Percentiles rank a stretch among this genome's conserved stretches.
Conservation (phyloP, 208 protist species). For the Leishmania turanica region DNA sequence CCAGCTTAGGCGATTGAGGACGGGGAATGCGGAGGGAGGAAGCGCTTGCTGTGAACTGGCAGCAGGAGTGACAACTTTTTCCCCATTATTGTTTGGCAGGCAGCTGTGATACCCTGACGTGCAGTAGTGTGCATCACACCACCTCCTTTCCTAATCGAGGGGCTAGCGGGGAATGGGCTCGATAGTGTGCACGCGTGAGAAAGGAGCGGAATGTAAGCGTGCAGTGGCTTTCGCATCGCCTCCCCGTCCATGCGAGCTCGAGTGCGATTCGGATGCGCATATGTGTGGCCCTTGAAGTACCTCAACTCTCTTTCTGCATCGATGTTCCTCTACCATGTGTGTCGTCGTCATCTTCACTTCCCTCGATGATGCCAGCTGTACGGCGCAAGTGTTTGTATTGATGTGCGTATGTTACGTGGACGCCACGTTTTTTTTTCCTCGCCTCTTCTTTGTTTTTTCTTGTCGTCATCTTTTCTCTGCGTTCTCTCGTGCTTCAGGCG, state of each 20-base stretch:
- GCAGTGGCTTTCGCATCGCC: neutral
- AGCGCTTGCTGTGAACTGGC: neutral
- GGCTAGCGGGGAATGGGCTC: neutral
- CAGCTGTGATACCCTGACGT: neutral
- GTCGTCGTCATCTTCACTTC: neutral
- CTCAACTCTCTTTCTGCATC: neutral
- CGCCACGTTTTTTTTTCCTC: neutral
- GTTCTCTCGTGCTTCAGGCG: neutral
- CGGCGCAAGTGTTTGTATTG: neutral
- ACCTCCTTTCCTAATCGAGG: neutral
- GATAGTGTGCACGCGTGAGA: neutral
- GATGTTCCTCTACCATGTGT: neutral
- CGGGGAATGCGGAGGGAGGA: neutral
- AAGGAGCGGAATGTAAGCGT: neutral
- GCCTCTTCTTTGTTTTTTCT: slow-evolving; percentile 1
- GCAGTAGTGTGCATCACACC: neutral
- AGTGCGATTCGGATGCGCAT: neutral
- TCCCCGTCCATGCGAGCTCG: neutral
- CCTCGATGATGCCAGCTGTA: neutral
- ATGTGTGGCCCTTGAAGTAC: neutral
- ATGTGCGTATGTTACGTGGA: neutral
- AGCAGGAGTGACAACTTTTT: neutral
- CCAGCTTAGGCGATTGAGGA: neutral
- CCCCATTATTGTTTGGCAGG: neutral
- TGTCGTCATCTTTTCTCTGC: neutral